These are phyloP conservation scores for Biscogniauxia sp. DNA, from an alignment of 2,329 filamentous ascomycete genomes.

Conservation along the genomic window DNA sequence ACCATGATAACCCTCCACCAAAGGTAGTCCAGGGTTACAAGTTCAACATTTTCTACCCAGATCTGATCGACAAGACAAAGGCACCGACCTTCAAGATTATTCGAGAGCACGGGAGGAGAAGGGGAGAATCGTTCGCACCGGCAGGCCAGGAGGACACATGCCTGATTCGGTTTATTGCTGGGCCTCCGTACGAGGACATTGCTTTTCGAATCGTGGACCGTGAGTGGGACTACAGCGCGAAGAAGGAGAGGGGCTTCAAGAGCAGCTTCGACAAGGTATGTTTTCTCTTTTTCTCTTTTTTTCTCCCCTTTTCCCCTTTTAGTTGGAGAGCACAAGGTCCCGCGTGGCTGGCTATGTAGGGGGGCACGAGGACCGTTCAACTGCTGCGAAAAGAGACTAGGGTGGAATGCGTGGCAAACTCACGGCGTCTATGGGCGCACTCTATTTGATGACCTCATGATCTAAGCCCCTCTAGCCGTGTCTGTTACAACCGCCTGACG, in stretches of 20 bases:
- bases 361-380: background rate
- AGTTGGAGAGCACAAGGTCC: conserved; percentile 2
- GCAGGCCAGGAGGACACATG: conserved; percentile 97
- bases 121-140: conserved; percentile 87
- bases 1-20: conserved; percentile 94
- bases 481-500: conserved; percentile 11
- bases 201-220: conserved; percentile 97
- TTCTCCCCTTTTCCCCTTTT: conserved; percentile 6
- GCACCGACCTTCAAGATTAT: conserved; percentile 96
- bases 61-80: conserved; percentile 91
- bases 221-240: conserved; percentile 98
- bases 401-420: conserved; percentile 10
- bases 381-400: conserved; percentile 1
- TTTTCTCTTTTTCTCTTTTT: conserved; percentile 20
- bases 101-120: conserved; percentile 82
- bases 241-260: conserved; percentile 89
- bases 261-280: conserved; percentile 96
- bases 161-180: conserved; percentile 91
- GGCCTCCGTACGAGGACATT: conserved; percentile 93
- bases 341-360: background rate
- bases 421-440: conserved; percentile 9
- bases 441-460: conserved; percentile 9
- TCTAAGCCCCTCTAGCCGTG: conserved; percentile 13
- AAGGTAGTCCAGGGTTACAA: conserved; percentile 99
- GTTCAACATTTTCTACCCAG: conserved; percentile 99